Conservation (phyloP, 495 filamentous ascomycete genomes). For the Ramalina intermedia region DNA sequence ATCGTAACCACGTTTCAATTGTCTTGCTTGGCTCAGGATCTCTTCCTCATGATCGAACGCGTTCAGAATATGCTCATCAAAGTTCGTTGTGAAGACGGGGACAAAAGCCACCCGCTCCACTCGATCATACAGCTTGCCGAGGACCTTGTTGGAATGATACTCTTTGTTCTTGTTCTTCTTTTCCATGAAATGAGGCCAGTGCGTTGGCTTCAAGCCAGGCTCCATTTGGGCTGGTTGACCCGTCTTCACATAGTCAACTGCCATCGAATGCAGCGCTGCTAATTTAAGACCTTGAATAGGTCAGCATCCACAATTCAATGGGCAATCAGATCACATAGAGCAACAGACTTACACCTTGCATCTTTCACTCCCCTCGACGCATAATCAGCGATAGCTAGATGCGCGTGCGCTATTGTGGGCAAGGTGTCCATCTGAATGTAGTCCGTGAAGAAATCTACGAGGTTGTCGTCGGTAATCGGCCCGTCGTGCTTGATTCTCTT, state of each 20-base stretch:
- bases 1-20: constrained; percentile 68
- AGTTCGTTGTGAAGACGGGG: constrained; percentile 51
- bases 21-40: constrained; percentile 41
- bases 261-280: constrained; percentile 71
- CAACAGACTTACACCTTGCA: constrained; percentile 38
- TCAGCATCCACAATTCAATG: neutral
- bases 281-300: constrained; percentile 40
- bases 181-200: constrained; percentile 89
- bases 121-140: constrained; percentile 73
- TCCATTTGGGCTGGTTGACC: constrained; percentile 59
- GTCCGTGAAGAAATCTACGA: constrained; percentile 73
- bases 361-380: constrained; percentile 48
- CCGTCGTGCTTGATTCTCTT: constrained; percentile 35
- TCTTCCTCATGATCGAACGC: constrained; percentile 39
- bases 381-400: constrained; percentile 64
- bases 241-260: constrained; percentile 91
- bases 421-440: constrained; percentile 91
- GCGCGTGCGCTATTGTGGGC: constrained; percentile 64
- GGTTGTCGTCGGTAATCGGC: constrained; percentile 49
- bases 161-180: constrained; percentile 36
- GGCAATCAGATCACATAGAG: neutral
- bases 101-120: constrained; percentile 53
- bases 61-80: constrained; percentile 64
- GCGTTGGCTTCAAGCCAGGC: constrained; percentile 37
- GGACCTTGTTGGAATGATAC: constrained; percentile 56